Evolutionary conservation across 1,284 basidiomycete genomes (phyloP), one percentile per base, ranked within the genome.

Genomic region (Cystobasidiaceae sp.): DNA sequence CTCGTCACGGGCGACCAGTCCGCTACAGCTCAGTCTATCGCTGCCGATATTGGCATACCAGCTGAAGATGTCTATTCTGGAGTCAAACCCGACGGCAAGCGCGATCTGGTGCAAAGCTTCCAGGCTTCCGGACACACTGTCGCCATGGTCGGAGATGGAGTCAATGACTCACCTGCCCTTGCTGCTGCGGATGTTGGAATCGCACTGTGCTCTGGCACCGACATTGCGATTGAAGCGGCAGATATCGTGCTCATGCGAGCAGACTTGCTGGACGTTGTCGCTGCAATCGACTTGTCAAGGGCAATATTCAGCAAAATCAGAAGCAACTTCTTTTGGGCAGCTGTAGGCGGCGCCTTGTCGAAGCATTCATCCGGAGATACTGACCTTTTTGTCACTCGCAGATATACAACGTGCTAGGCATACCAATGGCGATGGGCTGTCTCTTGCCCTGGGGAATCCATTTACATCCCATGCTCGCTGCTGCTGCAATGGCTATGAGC

Each of bases 381-480:
- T 57, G 37, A 19, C 7, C 34, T 9, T 23, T 11, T 11, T 55
- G 19, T 17, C 34, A 23, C 1, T 11, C 33, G 6, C 52, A 43
- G 44, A 66, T 74, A 39, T 51, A 98, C 81, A 97, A 98, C 75
- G 72, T 96, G 25, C 78, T 97, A 67, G 90, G 93, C 69, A 93
- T 99, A 64, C 96, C 96, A n/a, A 84, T 98, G 39, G 96, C 96
- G 13, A 98, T 98, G 96, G 96, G 96, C 46, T 71, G 97, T 52
- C 86, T 98, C 78, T 80, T 98, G 15, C 96, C 96, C 0, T 85
- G 92, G 79, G 92, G 92, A 6, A 73, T 93, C 37, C 90, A 93
- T 77, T 84, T 98, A 74, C 96, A 94, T 73, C 96, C 96, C 2
- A 98, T 98, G 94, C 86, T 93, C 80, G 93, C 96, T 0, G 94